These are phyloP conservation scores for Peribolospora kevripleyi DNA, from an alignment of 768 basidiomycete species.

Conservation along the genomic window DNA sequence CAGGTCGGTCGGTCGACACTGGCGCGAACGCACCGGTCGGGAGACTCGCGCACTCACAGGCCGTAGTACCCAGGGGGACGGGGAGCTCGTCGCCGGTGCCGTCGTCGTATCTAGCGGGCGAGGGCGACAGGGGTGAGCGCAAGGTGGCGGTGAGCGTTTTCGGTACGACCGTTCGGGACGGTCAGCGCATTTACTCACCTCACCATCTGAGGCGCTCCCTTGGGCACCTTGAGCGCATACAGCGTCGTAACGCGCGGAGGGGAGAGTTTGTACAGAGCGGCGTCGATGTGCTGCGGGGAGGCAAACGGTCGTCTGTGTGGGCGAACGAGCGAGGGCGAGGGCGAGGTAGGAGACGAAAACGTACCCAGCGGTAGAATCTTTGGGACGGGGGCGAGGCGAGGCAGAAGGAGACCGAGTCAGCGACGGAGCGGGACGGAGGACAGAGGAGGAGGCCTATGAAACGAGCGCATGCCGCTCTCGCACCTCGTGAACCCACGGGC, in stretches of 20 bases:
- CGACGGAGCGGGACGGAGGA: no score
- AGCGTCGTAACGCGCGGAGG: constrained; percentile 60
- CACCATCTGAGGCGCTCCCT: constrained; percentile 32
- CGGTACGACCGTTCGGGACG: constrained; percentile 9
- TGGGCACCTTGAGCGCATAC: constrained; percentile 49
- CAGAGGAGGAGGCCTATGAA: no score
- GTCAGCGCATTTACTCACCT: not conserved
- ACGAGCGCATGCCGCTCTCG: not conserved
- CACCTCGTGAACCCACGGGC: constrained; percentile 44
- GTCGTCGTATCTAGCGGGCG: constrained; percentile 64
- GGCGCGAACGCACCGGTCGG: not conserved
- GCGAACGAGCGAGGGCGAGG: no score
- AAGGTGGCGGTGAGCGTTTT: not conserved
- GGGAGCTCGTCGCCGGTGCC: constrained; percentile 58
- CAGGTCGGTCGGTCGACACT: no score
- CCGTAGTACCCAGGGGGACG: constrained; percentile 69
- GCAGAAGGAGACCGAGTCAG: no score
- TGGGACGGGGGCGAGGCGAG: no score
- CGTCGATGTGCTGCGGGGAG: constrained; percentile 44
- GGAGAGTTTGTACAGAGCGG: constrained; percentile 31
- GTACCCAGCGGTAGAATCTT: no score
- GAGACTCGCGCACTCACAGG: constrained; percentile 30
- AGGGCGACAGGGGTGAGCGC: constrained; percentile 20
- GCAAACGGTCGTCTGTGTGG: not conserved
- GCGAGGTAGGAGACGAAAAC: no score